Evolutionary conservation across 441 rosid species (phyloP), one percentile per base, ranked within the genome.

Genomic region (Pelargonium citronellum): DNA sequence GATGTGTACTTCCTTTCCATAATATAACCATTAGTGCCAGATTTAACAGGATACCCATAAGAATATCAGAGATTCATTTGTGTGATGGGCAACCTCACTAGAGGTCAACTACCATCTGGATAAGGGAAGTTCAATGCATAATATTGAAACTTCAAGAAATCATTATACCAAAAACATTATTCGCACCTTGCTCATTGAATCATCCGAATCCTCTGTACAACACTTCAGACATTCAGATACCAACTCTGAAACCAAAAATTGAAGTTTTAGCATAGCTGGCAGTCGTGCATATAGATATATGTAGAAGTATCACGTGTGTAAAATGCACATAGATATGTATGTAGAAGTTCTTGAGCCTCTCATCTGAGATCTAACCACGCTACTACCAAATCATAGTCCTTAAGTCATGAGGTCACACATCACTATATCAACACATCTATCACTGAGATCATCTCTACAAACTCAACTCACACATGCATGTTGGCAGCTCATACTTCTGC

Each of bases 161-260:
- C 19, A 49, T 47, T 27, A 4, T 58, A 46, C 10, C 30, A 64
- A 16, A 19, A 63, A 17, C 3, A 47, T 70, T 65, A 67, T 61
- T 24, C 68, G 60, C 74, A 89, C 99, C 95, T 94, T 91, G 80
- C 88, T 90, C 68, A 77, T 83, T 64, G 96, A 87, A 77, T 91
- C 95, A 74, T 94, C 94, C 7, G 94, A 84, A 69, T 91, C 97
- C 85, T 94, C 97, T 4, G 95, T 85, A 81, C 97, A 94, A 74
- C 99, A 91, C 67, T 90, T 91, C 81, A 89, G 75, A 85, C 98
- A 94, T 77, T 94, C 97, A 74, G 96, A 89, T 58, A 94, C 85
- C 79, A 94, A 79, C 77, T 90, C 96, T 94, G 92, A 85, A 80
- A 68, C 72, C 75, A 80, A 73, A 79, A 63, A 43, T 61, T 66